Conservation (phyloP, 1,284 basidiomycete species). For the Ustilago vetiveriae region DNA sequence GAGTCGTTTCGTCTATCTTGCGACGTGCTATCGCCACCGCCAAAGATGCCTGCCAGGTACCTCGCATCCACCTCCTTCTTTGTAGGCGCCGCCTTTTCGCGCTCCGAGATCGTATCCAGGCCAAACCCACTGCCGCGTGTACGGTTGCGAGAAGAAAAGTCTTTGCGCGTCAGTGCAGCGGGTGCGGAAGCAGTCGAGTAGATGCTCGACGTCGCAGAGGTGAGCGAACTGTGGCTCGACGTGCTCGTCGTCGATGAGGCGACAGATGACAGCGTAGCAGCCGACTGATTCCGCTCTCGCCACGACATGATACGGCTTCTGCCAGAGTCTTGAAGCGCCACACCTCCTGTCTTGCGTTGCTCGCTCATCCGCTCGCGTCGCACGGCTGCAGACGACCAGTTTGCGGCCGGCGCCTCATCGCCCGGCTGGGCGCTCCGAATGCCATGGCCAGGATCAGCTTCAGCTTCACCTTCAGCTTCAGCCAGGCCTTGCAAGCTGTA, state of each 20-base stretch:
- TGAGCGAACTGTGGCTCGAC: constrained; percentile 33
- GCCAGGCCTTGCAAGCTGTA: constrained; percentile 32
- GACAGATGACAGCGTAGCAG: constrained; percentile 35
- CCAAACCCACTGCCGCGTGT: constrained; percentile 37
- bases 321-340: constrained; percentile 31
- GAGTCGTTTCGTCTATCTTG: too few relatives aligned
- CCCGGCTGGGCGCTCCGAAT: background rate
- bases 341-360: constrained; percentile 32
- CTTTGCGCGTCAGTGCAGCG: constrained; percentile 44
- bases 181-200: constrained; percentile 57
- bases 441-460: too few relatives aligned
- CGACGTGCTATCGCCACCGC: constrained; percentile 27
- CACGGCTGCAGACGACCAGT: constrained; percentile 48
- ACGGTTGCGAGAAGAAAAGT: constrained; percentile 27
- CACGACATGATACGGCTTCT: constrained; percentile 46
- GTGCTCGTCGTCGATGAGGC: constrained; percentile 32
- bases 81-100: constrained; percentile 20
- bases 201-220: constrained; percentile 50
- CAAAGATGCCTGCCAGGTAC: constrained; percentile 55
- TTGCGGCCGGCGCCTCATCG: constrained; percentile 12
- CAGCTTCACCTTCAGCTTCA: constrained; percentile 7
- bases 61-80: constrained; percentile 52
- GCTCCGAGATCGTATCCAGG: constrained; percentile 50
- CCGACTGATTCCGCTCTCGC: constrained; percentile 52
- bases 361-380: constrained; percentile 53